These are phyloP conservation scores for Tubosaeta sp. DNA, from an alignment of 768 basidiomycete species.

Conservation along the genomic window DNA sequence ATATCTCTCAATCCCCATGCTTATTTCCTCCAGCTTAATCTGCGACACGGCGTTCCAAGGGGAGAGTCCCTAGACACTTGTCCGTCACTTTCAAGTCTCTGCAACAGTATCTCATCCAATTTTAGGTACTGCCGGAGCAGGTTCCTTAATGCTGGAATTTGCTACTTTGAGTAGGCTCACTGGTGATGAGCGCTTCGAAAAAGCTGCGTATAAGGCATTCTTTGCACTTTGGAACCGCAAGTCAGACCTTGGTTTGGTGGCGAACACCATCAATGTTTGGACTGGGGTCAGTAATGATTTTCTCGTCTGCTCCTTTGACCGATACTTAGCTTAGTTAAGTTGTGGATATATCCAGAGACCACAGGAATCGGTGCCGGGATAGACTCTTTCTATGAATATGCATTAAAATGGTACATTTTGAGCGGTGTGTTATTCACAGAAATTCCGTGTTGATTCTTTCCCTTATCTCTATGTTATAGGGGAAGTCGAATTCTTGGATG, in stretches of 20 bases:
- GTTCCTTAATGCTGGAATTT: conserved; percentile 91
- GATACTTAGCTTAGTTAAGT: conserved; percentile 28
- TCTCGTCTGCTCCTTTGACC: background rate
- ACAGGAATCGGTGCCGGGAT: conserved; percentile 90
- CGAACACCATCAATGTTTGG: conserved; percentile 83
- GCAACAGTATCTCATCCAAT: conserved; percentile 5
- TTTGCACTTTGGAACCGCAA: conserved; percentile 92
- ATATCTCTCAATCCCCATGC: background rate
- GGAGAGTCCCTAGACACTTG: conserved; percentile 86
- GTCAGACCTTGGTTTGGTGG: conserved; percentile 79
- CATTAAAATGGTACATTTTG: conserved; percentile 86
- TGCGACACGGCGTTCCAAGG: conserved; percentile 68
- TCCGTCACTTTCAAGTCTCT: conserved; percentile 36
- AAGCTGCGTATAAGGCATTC: conserved; percentile 84
- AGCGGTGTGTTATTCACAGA: conserved; percentile 48
- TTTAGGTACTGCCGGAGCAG: conserved; percentile 86
- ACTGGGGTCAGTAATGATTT: conserved; percentile 57
- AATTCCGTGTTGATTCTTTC: background rate
- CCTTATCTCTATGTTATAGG: conserved; percentile 36
- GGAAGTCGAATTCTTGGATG: conserved; percentile 75
- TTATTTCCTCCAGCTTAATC: conserved; percentile 58
- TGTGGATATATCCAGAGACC: conserved; percentile 73
- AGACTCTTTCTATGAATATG: conserved; percentile 95
- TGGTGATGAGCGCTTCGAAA: conserved; percentile 86
- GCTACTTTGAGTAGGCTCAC: conserved; percentile 89